These are phyloP conservation scores for Lagerstroemia speciosa DNA, from an alignment of 345 rosid genomes.

Conservation along the genomic window DNA sequence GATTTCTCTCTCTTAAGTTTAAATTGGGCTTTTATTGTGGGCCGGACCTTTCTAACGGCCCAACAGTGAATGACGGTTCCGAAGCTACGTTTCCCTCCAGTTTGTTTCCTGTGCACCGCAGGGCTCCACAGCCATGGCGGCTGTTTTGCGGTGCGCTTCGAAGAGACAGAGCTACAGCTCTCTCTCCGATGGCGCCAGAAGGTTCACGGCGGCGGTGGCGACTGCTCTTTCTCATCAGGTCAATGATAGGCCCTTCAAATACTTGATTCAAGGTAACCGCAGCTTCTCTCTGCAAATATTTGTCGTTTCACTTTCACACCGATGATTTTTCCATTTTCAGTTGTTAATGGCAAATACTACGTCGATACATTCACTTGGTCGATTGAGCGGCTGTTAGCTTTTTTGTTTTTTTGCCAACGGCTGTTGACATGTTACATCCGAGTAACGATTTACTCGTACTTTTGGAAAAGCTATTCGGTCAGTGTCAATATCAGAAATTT, in stretches of 20 bases:
- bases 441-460: not conserved
- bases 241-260: slow-evolving; percentile 11
- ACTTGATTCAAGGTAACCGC: slow-evolving; percentile 33
- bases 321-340: not conserved
- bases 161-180: slow-evolving; percentile 15
- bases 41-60: not conserved
- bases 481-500: not conserved
- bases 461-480: not conserved
- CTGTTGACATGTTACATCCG: not conserved
- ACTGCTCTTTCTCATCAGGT: slow-evolving; percentile 19
- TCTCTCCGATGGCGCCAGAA: slow-evolving; percentile 10
- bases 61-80: not conserved
- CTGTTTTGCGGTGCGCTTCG: slow-evolving; percentile 20
- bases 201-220: slow-evolving; percentile 9
- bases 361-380: not conserved
- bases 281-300: not conserved
- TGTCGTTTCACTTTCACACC: not conserved
- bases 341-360: not conserved
- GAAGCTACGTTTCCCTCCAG: slow-evolving; percentile 4
- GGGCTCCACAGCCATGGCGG: slow-evolving; percentile 17
- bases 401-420: no score
- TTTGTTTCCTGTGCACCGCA: not conserved
- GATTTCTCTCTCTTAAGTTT: no score
- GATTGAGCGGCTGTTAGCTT: not conserved
- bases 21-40: no score